Base-by-base conservation (phyloP, 2,329 filamentous ascomycete genomes). In the Lecanosticta acicola region DNA sequence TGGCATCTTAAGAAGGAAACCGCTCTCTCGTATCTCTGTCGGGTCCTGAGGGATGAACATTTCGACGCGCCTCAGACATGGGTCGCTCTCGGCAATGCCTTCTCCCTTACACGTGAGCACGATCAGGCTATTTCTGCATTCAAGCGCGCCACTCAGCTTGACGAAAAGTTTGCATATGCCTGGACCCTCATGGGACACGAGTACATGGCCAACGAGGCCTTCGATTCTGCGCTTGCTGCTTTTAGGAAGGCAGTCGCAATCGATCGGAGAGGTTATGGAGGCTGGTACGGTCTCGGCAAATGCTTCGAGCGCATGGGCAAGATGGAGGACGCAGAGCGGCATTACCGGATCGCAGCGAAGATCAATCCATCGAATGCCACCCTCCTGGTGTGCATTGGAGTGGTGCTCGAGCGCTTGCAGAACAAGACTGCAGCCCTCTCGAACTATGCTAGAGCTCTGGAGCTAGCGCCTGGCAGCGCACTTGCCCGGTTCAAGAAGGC, bases 171-270 rank as follows among this genome's bases (percentile, higher is more conserved):
- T 66, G 90, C 93, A 1, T 98, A 98, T 63, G 91, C 89, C 1
- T 96, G 91, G 65, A 97, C 93, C 0, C 71, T 98, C 2, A 91
- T 97, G 65, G 93, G 93, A 1, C 93, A 98, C 65, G 93, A 98
- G 64, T 88, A 95, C 64, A 84, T 97, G 36, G 80, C 87, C 29
- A 97, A 96, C 56, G 94, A 98, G 67, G 94, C 98, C 66, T 96
- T 93, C 61, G 91, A 97, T 64, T 95, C 95, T 65, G 93, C 93
- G 0, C 78, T 95, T 36, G 81, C 83, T 32, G 84, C 88, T 1
- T 98, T 96, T 66, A 81, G 94, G 26, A 80, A 84, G 43, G 90
- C 88, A 1, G 86, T 98, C 56, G 80, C 83, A 36, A 88, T 87
- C 0, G 90, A 98, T 61, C 81, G 79, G 45, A 82, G 91, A 16